Evolutionary conservation across 768 basidiomycete species (phyloP), one percentile per base, ranked within the genome.

Genomic region (Termitomyces sp.): DNA sequence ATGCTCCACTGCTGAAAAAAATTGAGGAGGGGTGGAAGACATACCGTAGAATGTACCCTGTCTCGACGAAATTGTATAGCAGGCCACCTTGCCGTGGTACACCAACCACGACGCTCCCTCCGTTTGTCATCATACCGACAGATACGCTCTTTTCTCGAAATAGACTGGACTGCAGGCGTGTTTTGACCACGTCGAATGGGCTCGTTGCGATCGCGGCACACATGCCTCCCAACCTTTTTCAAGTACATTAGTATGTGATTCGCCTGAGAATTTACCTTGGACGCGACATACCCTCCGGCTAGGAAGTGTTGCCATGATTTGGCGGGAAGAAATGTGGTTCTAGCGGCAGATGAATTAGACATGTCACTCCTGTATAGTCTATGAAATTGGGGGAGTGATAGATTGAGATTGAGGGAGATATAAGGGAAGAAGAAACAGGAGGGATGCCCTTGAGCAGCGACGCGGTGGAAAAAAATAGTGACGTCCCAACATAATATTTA

Each of bases 291-390:
- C 92, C 91, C 92, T 78, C 92, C 92, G 31, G 88, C 92, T 9
- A 89, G 77, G 62, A 94, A 86, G 66, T 95, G 91, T 53, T 82
- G 83, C 86, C 85, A 90, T 72, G 92, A 89, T 70, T 90, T 87
- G 49, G 87, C 80, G 1, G 89, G 87, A 2, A 88, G 69, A 63
- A 78, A 61, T 31, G 67, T 67, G 4, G 71, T 65, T 22, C 72
- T 70, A 5, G 76, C 65, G 0, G 75, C 62, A 12, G 74, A 58
- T 63, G 65, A 49, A 57, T 63, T 58, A 59, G 68, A 69, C 56
- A 66, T 65, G 47, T 5, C 10, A 53, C 24, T 52, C 42, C 31
- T 58, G 47, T 36, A 14, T 14, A 32, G 32, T 32, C 32, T 12
- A 32, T 32, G 32, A n/a, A 26, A 39, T 46, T 24, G 34, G 20